A percentile compares a stretch with the other conserved stretches of the same genome.
These are phyloP conservation scores for Silene latifolia DNA, from an alignment of 148 eudicot genomes.

Conservation along the genomic window DNA sequence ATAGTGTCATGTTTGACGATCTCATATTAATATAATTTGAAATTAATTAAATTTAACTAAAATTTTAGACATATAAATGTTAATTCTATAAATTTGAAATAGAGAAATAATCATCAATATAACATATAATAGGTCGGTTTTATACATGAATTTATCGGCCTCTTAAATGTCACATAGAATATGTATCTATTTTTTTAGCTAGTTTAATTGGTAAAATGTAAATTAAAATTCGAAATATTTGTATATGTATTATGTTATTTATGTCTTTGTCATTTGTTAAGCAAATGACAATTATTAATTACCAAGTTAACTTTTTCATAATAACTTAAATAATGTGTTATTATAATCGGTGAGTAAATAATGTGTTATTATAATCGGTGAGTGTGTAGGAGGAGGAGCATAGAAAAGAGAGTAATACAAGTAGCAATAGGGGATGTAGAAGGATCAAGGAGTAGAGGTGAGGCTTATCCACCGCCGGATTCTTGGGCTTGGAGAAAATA, in stretches of 20 bases:
- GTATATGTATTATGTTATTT: too few relatives aligned
- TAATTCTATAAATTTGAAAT: too few relatives aligned
- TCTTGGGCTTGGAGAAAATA: conserved; percentile 81
- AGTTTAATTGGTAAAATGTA: not conserved
- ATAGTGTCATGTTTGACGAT: too few relatives aligned
- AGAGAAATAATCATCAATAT: too few relatives aligned
- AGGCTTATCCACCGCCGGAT: conserved; percentile 67
- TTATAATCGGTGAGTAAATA: conserved; percentile 1
- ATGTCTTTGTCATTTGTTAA: too few relatives aligned
- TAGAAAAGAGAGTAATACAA: conserved; percentile 44
- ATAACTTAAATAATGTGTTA: not conserved
- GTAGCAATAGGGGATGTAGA: conserved; percentile 45
- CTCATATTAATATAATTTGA: too few relatives aligned
- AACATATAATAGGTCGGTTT: too few relatives aligned
- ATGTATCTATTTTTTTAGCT: not conserved
- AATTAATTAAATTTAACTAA: too few relatives aligned
- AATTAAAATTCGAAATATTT: not conserved
- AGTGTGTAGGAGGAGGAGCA: conserved; percentile 37
- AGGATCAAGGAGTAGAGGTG: conserved; percentile 45
- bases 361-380: conserved; percentile 9
- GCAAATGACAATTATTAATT: too few relatives aligned
- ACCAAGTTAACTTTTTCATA: not conserved
- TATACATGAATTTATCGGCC: too few relatives aligned
- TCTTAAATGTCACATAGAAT: too few relatives aligned
- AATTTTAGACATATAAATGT: too few relatives aligned